Evolutionary conservation across 2,329 filamentous ascomycete genomes (phyloP), one percentile per base, ranked within the genome.

Genomic region (Beauveria scarabaeidicola): DNA sequence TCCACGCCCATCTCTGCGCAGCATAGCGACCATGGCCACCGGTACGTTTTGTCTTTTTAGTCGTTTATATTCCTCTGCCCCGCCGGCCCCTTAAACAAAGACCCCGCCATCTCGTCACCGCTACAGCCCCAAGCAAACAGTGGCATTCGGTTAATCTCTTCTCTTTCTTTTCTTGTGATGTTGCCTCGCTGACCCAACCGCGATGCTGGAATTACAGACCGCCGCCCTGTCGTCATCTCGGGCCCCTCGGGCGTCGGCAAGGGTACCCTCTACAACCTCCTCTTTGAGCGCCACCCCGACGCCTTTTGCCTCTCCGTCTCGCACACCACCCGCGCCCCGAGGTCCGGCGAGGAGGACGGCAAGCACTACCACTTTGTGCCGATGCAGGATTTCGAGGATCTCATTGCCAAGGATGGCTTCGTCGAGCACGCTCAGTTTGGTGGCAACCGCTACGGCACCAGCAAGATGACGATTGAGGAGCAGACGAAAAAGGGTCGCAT

Each of bases 401-500:
- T 94, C 62, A 84, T 91, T 59, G 78, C 73, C n/a, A 73, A 83
- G 61, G 79, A 83, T 59, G 88, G 86, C 11, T 96, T 97, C 73
- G 87, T 96, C 63, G 92, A 97, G 79, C 75, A 89, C 77, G 92
- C 92, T 58, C 78, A 88, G 71, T 97, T 96, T 72, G 86, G 91
- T 44, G 86, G 85, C 58, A 96, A 97, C 75, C 78, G 84, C 69
- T 97, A 97, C 75, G 92, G 92, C 60, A 96, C 91, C 5, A 90
- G 85, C 70, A 86, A 90, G 69, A 79, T 81, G 73, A 90, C 90
- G 29, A 90, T 96, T 63, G 82, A 87, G 72, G 84, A 90, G 68
- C 86, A 92, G 71, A 82, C 82, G 2, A 81, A 83, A 62, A 84
- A 86, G 75, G 87, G 86, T 19, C 81, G 81, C 68, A 84, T 91